These are phyloP conservation scores for Kregervanrija fluxuum DNA, from an alignment of 805 yeast genomes.

Conservation along the genomic window DNA sequence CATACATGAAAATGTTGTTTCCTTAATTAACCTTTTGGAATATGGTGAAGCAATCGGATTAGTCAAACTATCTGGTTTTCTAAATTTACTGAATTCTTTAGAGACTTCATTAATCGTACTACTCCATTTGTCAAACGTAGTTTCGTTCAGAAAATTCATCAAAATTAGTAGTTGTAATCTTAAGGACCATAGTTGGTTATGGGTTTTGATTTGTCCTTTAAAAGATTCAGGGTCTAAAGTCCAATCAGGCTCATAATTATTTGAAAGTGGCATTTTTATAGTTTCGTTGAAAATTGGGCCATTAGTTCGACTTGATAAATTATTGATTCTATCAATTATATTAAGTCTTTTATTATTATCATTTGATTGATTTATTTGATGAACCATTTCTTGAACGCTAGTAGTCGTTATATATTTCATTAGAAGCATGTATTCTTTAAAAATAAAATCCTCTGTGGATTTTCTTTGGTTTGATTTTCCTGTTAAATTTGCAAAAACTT, in stretches of 20 bases:
- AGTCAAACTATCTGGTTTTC: slow-evolving; percentile 15
- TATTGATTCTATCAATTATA: no score
- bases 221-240: slow-evolving; percentile 19
- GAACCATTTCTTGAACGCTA: no score
- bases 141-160: slow-evolving; percentile 15
- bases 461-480: no score
- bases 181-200: slow-evolving; percentile 13
- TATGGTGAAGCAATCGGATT: slow-evolving; percentile 4
- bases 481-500: slow-evolving; percentile 12
- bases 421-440: no score
- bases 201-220: slow-evolving; percentile 12
- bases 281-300: background rate
- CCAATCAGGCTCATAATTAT: slow-evolving; percentile 18
- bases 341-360: no score
- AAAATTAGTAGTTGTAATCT: slow-evolving; percentile 21
- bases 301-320: no score
- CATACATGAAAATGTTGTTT: background rate
- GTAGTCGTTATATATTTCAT: no score
- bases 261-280: background rate
- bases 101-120: slow-evolving; percentile 12
- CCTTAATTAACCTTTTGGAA: background rate
- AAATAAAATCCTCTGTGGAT: no score
- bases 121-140: slow-evolving; percentile 15
- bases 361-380: no score
- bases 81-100: slow-evolving; percentile 17